Percentiles rank a stretch among this genome's conserved stretches.
These are phyloP conservation scores for Sporothrix dimorphospora DNA, from an alignment of 2,329 filamentous ascomycete genomes.

Conservation along the genomic window DNA sequence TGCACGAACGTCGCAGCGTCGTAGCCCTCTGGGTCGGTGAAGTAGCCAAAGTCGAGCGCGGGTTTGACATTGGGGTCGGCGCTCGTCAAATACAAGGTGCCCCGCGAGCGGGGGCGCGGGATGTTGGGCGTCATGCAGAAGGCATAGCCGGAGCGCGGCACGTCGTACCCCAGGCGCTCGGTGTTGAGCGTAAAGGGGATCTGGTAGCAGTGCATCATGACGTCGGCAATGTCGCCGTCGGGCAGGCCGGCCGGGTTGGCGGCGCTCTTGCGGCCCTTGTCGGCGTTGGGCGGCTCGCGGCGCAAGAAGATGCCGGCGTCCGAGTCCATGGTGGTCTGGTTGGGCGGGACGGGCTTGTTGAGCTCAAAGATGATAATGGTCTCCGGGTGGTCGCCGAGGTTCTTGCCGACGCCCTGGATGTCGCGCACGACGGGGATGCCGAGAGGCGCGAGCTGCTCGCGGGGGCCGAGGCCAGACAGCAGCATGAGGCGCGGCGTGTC, in stretches of 20 bases:
- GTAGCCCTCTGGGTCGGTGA: slow-evolving; percentile 53
- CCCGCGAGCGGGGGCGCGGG: slow-evolving; percentile 76
- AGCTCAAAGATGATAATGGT: slow-evolving; percentile 73
- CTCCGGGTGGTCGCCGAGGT: slow-evolving; percentile 64
- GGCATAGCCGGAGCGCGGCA: slow-evolving; percentile 63
- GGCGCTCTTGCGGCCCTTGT: slow-evolving; percentile 56
- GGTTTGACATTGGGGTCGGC: slow-evolving; percentile 35
- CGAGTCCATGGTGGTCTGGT: slow-evolving; percentile 89
- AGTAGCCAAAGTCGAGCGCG: slow-evolving; percentile 36
- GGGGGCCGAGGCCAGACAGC: slow-evolving; percentile 60
- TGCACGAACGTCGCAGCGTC: slow-evolving; percentile 34
- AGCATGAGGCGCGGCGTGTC: slow-evolving; percentile 74
- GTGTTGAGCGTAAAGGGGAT: slow-evolving; percentile 92
- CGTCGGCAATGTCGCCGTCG: slow-evolving; percentile 77
- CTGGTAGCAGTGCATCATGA: slow-evolving; percentile 98
- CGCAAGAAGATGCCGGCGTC: slow-evolving; percentile 88
- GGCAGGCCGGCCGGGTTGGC: slow-evolving; percentile 54
- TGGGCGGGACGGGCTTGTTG: slow-evolving; percentile 71
- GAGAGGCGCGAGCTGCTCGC: slow-evolving; percentile 55
- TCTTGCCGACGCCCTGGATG: slow-evolving; percentile 63
- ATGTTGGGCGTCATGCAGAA: slow-evolving; percentile 97
- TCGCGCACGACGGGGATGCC: slow-evolving; percentile 60
- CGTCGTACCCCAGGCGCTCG: slow-evolving; percentile 70
- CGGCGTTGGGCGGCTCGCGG: slow-evolving; percentile 71
- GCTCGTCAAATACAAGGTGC: slow-evolving; percentile 43